These are phyloP conservation scores for Datisca glomerata DNA, from an alignment of 306 rosid species.

Conservation along the genomic window DNA sequence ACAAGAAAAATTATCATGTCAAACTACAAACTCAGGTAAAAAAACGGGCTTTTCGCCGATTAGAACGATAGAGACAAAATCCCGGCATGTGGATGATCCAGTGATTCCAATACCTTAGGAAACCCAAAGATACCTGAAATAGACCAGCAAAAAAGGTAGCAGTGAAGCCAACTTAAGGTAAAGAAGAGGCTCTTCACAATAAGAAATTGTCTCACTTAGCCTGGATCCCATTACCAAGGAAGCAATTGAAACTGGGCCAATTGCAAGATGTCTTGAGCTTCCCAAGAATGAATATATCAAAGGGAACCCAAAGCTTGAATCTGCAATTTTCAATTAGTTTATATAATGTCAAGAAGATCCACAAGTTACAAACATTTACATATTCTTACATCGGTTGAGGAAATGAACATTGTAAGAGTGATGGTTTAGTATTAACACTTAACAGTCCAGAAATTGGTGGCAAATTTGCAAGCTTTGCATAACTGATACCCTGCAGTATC, in stretches of 20 bases:
- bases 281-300: slow-evolving; percentile 78
- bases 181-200: slow-evolving; percentile 46
- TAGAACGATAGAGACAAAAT: neutral
- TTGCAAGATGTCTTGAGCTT: slow-evolving; percentile 83
- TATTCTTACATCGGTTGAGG: too few species aligned
- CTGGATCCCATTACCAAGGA: slow-evolving; percentile 96
- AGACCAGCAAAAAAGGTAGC: slow-evolving; percentile 86
- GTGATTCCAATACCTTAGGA: too few species aligned
- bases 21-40: too few species aligned
- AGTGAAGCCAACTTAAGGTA: slow-evolving; percentile 90
- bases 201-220: slow-evolving; percentile 62
- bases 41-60: too few species aligned
- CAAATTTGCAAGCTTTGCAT: too few species aligned
- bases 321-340: too few species aligned
- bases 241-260: slow-evolving; percentile 98
- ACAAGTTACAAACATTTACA: too few species aligned
- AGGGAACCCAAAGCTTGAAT: slow-evolving; percentile 93
- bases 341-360: too few species aligned
- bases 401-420: too few species aligned
- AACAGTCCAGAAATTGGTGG: slow-evolving; percentile 90
- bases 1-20: too few species aligned
- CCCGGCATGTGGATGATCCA: too few species aligned
- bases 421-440: slow-evolving; percentile 69
- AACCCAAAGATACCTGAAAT: slow-evolving; percentile 78
- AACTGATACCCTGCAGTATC: slow-evolving; percentile 91